A percentile compares a stretch with the other conserved stretches of the same genome.
Evolutionary conservation across 1,139 yeast genomes (phyloP).

Genomic region (Debaryomyces subglobosus): DNA sequence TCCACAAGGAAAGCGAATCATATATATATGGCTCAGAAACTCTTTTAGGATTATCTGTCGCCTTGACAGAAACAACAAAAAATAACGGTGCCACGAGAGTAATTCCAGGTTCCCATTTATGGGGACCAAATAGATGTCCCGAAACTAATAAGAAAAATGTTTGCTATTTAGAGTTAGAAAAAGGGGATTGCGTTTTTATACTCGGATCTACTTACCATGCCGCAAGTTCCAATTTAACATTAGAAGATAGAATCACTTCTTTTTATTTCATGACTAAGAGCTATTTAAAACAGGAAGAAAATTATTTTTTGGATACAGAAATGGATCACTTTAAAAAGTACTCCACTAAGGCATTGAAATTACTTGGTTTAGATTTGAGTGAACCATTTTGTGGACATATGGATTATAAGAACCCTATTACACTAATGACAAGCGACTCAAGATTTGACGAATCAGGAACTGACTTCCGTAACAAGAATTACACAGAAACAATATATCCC

Average conservation of each 20-base stretch:
- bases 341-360: constrained; percentile 7
- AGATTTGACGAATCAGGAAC: neutral
- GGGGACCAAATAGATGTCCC: constrained; percentile 11
- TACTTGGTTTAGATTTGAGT: constrained; percentile 17
- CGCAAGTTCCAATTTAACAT: neutral
- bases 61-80: constrained; percentile 22
- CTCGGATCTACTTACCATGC: neutral
- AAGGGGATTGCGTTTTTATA: neutral
- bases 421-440: constrained; percentile 9
- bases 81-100: constrained; percentile 28
- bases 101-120: constrained; percentile 27
- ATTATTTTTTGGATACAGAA: neutral
- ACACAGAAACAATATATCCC: neutral
- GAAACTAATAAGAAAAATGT: neutral
- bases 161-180: neutral
- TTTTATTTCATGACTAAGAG: neutral
- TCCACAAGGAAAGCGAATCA: constrained; percentile 16
- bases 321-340: neutral
- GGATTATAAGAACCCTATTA: constrained; percentile 19
- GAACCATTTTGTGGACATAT: constrained; percentile 22
- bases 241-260: neutral
- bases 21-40: constrained; percentile 21
- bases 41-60: constrained; percentile 22
- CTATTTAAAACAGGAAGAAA: constrained; percentile 1
- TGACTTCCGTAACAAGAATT: neutral